These are phyloP conservation scores for Ramalina peruviana DNA, from an alignment of 495 filamentous ascomycete species.

Conservation along the genomic window DNA sequence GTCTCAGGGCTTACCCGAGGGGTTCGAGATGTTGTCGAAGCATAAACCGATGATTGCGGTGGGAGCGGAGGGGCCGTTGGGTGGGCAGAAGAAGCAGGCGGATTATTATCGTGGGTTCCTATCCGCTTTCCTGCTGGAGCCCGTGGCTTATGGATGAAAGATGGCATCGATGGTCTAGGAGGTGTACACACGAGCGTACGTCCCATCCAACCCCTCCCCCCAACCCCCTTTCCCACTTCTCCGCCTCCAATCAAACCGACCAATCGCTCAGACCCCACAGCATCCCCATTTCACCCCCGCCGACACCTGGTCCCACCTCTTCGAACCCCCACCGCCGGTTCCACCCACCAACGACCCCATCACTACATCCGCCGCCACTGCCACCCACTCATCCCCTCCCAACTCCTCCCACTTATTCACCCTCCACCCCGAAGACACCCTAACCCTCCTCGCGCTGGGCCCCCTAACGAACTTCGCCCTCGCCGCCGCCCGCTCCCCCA, in stretches of 20 bases:
- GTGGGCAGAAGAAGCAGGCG: constrained; percentile 67
- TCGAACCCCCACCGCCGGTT: constrained; percentile 36
- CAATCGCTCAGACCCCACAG: constrained; percentile 27
- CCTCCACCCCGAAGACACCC: constrained; percentile 65
- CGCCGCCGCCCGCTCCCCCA: constrained; percentile 71
- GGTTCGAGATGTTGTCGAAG: constrained; percentile 52
- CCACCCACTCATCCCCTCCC: constrained; percentile 21
- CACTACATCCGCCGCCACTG: constrained; percentile 24
- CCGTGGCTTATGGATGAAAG: constrained; percentile 29
- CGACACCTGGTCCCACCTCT: constrained; percentile 75
- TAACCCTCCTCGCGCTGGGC: constrained; percentile 80
- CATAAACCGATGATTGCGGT: constrained; percentile 73
- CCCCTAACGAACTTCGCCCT: constrained; percentile 84
- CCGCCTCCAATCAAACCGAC: neutral
- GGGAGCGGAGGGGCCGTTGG: constrained; percentile 72
- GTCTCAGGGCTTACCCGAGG: constrained; percentile 44
- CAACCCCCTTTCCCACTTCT: constrained; percentile 4
- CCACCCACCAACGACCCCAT: constrained; percentile 16
- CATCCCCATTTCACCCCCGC: constrained; percentile 75
- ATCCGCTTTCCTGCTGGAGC: neutral
- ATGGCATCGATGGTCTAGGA: constrained; percentile 80
- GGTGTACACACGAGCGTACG: constrained; percentile 72
- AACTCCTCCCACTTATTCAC: constrained; percentile 44
- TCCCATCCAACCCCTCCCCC: neutral
- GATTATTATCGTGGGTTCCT: constrained; percentile 74